phyloP scores from a whole-genome alignment of 2,329 filamentous ascomycete genomes.

The Penicillium olsonii region DNA sequence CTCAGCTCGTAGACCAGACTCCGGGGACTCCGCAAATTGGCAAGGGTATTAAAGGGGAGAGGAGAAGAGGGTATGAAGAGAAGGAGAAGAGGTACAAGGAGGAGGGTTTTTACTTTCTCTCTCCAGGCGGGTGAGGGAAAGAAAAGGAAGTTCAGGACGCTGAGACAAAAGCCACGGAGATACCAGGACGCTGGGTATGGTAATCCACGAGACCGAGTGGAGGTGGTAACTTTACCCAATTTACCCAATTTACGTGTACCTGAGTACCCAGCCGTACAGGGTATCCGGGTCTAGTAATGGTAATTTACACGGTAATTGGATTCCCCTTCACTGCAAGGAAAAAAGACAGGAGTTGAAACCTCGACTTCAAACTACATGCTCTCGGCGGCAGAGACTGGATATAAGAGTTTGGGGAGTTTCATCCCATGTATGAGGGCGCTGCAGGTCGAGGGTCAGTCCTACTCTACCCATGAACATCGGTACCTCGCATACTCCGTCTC shows the following conservation, averaged over 20 bases:
- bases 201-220: slow-evolving; percentile 22
- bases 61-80: slow-evolving; percentile 34
- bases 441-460: background rate
- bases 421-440: background rate
- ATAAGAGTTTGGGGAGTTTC: background rate
- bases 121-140: slow-evolving; percentile 45
- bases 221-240: slow-evolving; percentile 16
- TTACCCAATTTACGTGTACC: background rate
- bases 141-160: slow-evolving; percentile 29
- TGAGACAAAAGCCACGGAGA: slow-evolving; percentile 33
- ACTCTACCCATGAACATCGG: background rate
- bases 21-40: slow-evolving; percentile 43
- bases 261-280: background rate
- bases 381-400: background rate
- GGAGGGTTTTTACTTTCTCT: slow-evolving; percentile 40
- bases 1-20: slow-evolving; percentile 38
- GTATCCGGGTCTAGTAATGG: background rate
- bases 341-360: slow-evolving; percentile 12
- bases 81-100: slow-evolving; percentile 36
- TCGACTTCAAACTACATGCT: background rate
- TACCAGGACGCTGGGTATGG: slow-evolving; percentile 26
- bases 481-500: background rate
- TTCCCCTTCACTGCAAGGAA: slow-evolving; percentile 8
- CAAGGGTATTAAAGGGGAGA: slow-evolving; percentile 33
- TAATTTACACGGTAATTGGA: background rate